phyloP scores from a whole-genome alignment of 2,329 filamentous ascomycete genomes.

The Diatrype stigma region DNA sequence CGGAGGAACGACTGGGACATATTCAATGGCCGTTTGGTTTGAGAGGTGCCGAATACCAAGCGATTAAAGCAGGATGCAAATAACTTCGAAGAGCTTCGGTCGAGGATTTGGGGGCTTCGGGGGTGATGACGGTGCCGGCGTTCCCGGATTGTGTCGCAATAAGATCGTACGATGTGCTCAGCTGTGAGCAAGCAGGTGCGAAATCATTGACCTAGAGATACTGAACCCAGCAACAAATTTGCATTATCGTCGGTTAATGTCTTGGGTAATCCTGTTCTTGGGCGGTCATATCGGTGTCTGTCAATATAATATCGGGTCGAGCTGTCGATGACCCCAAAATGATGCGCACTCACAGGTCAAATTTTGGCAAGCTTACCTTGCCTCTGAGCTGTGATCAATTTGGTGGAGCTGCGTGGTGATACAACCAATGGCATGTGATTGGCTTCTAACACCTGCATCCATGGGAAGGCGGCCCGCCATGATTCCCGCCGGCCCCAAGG shows the following conservation, averaged over 20 bases:
- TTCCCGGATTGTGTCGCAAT: background rate
- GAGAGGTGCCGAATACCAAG: background rate
- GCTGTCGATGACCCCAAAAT: background rate
- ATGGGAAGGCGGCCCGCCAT: too few relatives aligned
- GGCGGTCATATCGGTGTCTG: background rate
- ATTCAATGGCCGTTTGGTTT: background rate
- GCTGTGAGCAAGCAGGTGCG: background rate
- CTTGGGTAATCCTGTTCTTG: too few relatives aligned
- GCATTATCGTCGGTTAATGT: background rate
- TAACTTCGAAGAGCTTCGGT: background rate
- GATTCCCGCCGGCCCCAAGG: too few relatives aligned
- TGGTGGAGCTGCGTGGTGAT: constrained; percentile 1
- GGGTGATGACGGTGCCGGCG: background rate
- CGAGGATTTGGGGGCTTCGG: background rate
- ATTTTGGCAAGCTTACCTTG: background rate
- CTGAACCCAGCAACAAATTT: background rate
- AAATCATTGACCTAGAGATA: too few relatives aligned
- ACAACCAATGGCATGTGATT: background rate
- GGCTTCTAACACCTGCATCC: background rate
- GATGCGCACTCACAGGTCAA: background rate
- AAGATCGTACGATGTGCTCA: background rate
- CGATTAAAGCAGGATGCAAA: background rate
- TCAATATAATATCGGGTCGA: background rate
- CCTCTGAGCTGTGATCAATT: too few relatives aligned
- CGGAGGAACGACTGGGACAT: background rate